These are phyloP conservation scores for Podaxis sp. DNA, from an alignment of 768 basidiomycete species.

Conservation along the genomic window DNA sequence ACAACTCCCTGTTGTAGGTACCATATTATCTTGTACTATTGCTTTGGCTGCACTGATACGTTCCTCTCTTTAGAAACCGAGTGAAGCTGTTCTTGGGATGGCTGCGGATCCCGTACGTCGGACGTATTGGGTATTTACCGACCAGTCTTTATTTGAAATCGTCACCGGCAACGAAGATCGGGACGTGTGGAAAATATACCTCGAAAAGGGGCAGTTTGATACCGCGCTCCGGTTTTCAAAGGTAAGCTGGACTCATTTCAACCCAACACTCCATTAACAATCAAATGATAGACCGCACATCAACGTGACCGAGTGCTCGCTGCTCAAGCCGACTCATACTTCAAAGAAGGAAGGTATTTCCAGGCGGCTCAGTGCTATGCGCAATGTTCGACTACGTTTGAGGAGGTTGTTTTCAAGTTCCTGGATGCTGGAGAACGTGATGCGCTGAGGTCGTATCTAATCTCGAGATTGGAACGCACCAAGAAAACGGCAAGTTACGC, in stretches of 20 bases:
- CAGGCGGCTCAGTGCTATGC: constrained; percentile 92
- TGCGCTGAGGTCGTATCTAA: constrained; percentile 84
- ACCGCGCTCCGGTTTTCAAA: constrained; percentile 77
- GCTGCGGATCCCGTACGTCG: constrained; percentile 81
- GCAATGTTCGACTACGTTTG: constrained; percentile 82
- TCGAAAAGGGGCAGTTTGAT: constrained; percentile 76
- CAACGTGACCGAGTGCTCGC: constrained; percentile 84
- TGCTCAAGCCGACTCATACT: constrained; percentile 77
- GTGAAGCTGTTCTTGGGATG: constrained; percentile 69
- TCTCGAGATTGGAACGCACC: constrained; percentile 81
- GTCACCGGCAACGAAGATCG: constrained; percentile 84
- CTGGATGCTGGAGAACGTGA: constrained; percentile 88
- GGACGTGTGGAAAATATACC: constrained; percentile 91
- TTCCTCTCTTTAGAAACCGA: constrained; percentile 52
- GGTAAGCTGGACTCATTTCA: constrained; percentile 36
- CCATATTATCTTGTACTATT: not conserved
- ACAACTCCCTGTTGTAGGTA: constrained; percentile 66
- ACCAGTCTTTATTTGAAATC: constrained; percentile 85
- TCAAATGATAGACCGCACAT: constrained; percentile 59
- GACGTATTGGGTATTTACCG: constrained; percentile 94
- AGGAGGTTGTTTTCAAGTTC: constrained; percentile 89
- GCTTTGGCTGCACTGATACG: not conserved
- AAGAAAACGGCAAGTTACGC: constrained; percentile 62
- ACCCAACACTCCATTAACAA: not conserved
- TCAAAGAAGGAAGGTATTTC: constrained; percentile 77